Evolutionary conservation across 352 stramenopile species (phyloP).

Genomic region (Phytophthora europaea): DNA sequence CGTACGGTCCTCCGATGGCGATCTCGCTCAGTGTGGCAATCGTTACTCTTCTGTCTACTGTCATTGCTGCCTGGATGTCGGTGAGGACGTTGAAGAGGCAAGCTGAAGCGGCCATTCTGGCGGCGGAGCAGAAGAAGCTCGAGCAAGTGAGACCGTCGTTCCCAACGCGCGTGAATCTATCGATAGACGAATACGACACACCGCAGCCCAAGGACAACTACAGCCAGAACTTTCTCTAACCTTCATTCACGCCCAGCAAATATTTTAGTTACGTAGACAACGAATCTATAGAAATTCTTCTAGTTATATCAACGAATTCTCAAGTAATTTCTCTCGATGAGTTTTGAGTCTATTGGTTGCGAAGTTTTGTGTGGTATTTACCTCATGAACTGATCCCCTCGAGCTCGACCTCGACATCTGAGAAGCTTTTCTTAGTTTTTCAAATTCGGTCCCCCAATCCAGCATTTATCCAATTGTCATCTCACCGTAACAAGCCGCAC

Average conservation of each 20-base stretch:
- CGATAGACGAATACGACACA: constrained; percentile 33
- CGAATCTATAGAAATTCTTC: no score
- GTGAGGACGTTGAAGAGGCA: constrained; percentile 26
- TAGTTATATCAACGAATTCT: no score
- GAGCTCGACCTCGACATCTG: constrained; percentile 3
- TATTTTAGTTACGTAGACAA: neutral
- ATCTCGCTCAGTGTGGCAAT: constrained; percentile 33
- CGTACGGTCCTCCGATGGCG: constrained; percentile 40
- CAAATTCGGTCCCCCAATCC: neutral
- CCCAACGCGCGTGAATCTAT: constrained; percentile 20
- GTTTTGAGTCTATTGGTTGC: no score
- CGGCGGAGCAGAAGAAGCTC: constrained; percentile 30
- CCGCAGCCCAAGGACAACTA: constrained; percentile 43
- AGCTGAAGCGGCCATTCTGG: constrained; percentile 30
- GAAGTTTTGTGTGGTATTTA: neutral
- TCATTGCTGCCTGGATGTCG: constrained; percentile 37
- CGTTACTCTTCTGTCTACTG: constrained; percentile 37
- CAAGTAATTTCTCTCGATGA: no score
- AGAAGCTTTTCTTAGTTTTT: constrained; percentile 30
- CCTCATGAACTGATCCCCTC: constrained; percentile 22
- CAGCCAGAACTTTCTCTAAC: constrained; percentile 52
- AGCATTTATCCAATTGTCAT: constrained; percentile 16
- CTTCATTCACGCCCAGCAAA: neutral
- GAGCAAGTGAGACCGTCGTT: constrained; percentile 16
- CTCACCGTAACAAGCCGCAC: neutral